phyloP scores from a whole-genome alignment of 495 filamentous ascomycete genomes.

The Penicillium bialowiezense region DNA sequence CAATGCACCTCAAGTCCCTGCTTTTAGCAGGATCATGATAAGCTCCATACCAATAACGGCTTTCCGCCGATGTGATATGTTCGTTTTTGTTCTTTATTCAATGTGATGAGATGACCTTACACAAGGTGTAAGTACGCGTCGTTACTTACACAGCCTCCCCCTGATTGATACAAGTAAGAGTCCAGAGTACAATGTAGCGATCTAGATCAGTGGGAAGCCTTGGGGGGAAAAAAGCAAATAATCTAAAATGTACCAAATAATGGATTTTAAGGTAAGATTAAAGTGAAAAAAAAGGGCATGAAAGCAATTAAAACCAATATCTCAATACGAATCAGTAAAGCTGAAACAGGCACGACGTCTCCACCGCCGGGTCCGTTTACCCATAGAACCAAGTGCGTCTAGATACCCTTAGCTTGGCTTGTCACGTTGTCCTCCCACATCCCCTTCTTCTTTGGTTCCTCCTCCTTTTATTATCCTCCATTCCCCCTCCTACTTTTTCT shows the following conservation, averaged over 20 bases:
- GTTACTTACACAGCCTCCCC: slow-evolving; percentile 8
- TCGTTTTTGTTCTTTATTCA: slow-evolving; percentile 13
- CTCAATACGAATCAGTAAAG: slow-evolving; percentile 23
- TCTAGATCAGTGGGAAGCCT: no score
- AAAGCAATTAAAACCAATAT: not conserved
- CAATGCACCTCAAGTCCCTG: slow-evolving; percentile 1
- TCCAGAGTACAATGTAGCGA: not conserved
- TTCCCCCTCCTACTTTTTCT: slow-evolving; percentile 16
- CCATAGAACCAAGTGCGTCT: slow-evolving; percentile 10
- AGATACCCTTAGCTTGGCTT: slow-evolving; percentile 31
- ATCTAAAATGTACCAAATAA: slow-evolving; percentile 6
- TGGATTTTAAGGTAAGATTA: not conserved
- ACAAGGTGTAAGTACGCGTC: not conserved
- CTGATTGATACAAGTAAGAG: not conserved
- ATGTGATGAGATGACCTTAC: slow-evolving; percentile 7
- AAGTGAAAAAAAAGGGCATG: not conserved
- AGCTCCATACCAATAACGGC: slow-evolving; percentile 16
- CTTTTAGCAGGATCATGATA: slow-evolving; percentile 13
- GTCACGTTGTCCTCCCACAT: slow-evolving; percentile 26
- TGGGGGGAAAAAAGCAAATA: no score
- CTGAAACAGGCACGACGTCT: slow-evolving; percentile 37
- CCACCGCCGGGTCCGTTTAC: slow-evolving; percentile 25
- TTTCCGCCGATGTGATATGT: slow-evolving; percentile 19
- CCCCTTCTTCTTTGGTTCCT: slow-evolving; percentile 16
- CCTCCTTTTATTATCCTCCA: slow-evolving; percentile 23